These are phyloP conservation scores for Obba rivulosa DNA, from an alignment of 768 basidiomycete genomes.

Conservation along the genomic window DNA sequence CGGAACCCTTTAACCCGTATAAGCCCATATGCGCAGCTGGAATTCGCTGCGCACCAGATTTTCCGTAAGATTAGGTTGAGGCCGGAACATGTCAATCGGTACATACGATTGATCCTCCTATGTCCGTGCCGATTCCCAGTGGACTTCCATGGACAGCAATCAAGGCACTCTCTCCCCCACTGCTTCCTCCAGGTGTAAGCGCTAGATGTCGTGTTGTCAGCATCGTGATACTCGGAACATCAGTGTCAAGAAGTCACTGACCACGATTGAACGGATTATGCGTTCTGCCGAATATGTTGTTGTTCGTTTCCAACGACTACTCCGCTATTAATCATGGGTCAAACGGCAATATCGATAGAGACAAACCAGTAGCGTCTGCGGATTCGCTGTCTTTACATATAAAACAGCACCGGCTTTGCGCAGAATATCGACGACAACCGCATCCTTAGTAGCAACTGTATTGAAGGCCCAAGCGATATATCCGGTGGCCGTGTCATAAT, in stretches of 20 bases:
- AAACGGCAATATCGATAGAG: background rate
- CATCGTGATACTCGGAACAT: background rate
- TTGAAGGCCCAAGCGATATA: constrained; percentile 67
- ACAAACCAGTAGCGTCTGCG: constrained; percentile 58
- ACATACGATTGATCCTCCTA: constrained; percentile 68
- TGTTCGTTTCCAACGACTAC: constrained; percentile 49
- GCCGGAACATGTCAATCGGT: background rate
- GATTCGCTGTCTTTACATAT: constrained; percentile 89
- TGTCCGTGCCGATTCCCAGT: constrained; percentile 78
- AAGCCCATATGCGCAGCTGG: constrained; percentile 77
- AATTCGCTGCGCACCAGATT: constrained; percentile 42
- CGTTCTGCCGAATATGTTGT: constrained; percentile 42
- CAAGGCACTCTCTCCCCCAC: constrained; percentile 83
- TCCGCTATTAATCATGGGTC: constrained; percentile 10
- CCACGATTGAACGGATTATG: constrained; percentile 41
- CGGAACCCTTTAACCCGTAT: constrained; percentile 67
- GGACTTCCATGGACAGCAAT: constrained; percentile 76
- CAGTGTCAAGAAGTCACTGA: constrained; percentile 8
- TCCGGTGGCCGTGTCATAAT: constrained; percentile 65
- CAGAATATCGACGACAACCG: constrained; percentile 39
- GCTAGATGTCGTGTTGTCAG: constrained; percentile 6
- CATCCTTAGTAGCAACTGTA: constrained; percentile 42
- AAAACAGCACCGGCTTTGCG: constrained; percentile 71
- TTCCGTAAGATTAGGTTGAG: background rate
- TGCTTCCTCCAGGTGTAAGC: constrained; percentile 64